Percentiles rank a stretch among this genome's conserved stretches.
Conservation (phyloP, 2,329 filamentous ascomycete species). For the Hypoxylon sp. region DNA sequence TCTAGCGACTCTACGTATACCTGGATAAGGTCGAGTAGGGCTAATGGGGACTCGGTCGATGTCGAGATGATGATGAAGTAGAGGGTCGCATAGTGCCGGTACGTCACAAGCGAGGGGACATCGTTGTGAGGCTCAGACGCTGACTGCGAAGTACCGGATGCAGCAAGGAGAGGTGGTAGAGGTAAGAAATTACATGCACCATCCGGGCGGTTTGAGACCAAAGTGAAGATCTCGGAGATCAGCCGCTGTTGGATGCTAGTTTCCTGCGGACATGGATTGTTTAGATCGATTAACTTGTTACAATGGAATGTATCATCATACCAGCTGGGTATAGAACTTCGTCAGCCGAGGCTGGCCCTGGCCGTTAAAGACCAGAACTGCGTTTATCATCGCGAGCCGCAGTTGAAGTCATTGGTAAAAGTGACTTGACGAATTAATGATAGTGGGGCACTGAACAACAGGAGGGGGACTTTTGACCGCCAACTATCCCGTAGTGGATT, state of each 20-base stretch:
- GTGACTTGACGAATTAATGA: slow-evolving; percentile 9
- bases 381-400: slow-evolving; percentile 86
- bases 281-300: slow-evolving; percentile 5
- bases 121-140: slow-evolving; percentile 83
- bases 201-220: slow-evolving; percentile 91
- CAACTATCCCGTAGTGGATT: slow-evolving; percentile 2
- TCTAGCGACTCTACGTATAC: slow-evolving; percentile 98
- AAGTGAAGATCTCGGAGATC: slow-evolving; percentile 96
- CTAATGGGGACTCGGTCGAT: slow-evolving; percentile 94
- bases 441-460: slow-evolving; percentile 23
- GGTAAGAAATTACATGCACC: slow-evolving; percentile 98
- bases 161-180: slow-evolving; percentile 75
- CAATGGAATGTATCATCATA: slow-evolving; percentile 58
- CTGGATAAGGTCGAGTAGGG: slow-evolving; percentile 95
- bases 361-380: slow-evolving; percentile 98
- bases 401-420: slow-evolving; percentile 35
- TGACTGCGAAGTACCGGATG: slow-evolving; percentile 74
- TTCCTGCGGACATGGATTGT: slow-evolving; percentile 71
- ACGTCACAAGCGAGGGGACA: slow-evolving; percentile 94
- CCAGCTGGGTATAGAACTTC: slow-evolving; percentile 98
- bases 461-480: slow-evolving; percentile 18
- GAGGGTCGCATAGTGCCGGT: slow-evolving; percentile 97
- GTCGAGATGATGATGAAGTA: slow-evolving; percentile 99
- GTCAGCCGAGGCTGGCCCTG: slow-evolving; percentile 96
- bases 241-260: slow-evolving; percentile 97